A percentile compares a stretch with the other conserved stretches of the same genome.
These are phyloP conservation scores for Xylaria telfairii DNA, from an alignment of 495 filamentous ascomycete genomes.

Conservation along the genomic window DNA sequence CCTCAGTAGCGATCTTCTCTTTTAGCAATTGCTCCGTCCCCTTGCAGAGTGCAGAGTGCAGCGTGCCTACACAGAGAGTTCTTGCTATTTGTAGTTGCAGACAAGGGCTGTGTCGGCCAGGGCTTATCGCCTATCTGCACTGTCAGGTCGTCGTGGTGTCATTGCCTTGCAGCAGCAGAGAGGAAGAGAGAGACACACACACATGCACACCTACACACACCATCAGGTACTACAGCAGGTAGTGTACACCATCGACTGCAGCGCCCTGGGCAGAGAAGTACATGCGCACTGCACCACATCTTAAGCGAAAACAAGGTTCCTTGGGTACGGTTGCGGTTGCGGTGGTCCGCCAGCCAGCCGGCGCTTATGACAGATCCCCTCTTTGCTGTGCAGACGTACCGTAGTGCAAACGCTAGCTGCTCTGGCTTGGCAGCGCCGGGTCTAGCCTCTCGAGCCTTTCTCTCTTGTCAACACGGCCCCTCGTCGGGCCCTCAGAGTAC, in stretches of 20 bases:
- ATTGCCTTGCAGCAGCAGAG: neutral
- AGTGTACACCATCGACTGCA: too few species aligned
- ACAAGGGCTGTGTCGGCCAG: conserved; percentile 5
- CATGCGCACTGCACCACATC: neutral
- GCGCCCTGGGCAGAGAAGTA: too few species aligned
- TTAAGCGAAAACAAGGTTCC: neutral
- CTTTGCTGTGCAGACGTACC: neutral
- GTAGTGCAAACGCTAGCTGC: neutral
- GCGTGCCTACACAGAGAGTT: neutral
- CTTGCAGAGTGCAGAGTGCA: conserved; percentile 10
- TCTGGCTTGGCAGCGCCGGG: conserved; percentile 11
- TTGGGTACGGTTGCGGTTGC: neutral
- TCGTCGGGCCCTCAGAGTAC: conserved; percentile 7
- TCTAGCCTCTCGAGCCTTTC: conserved; percentile 19
- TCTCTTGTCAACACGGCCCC: neutral
- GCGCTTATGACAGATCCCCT: conserved; percentile 18
- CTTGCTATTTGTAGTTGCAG: neutral
- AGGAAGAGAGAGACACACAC: too few species aligned
- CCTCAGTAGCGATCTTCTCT: conserved; percentile 17
- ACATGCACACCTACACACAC: too few species aligned
- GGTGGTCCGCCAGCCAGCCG: conserved; percentile 10
- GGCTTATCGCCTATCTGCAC: conserved; percentile 5
- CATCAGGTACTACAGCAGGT: too few species aligned
- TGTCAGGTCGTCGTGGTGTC: neutral
- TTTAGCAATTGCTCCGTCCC: conserved; percentile 26